phyloP scores from a whole-genome alignment of 345 rosid genomes.

The Heritiera littoralis region DNA sequence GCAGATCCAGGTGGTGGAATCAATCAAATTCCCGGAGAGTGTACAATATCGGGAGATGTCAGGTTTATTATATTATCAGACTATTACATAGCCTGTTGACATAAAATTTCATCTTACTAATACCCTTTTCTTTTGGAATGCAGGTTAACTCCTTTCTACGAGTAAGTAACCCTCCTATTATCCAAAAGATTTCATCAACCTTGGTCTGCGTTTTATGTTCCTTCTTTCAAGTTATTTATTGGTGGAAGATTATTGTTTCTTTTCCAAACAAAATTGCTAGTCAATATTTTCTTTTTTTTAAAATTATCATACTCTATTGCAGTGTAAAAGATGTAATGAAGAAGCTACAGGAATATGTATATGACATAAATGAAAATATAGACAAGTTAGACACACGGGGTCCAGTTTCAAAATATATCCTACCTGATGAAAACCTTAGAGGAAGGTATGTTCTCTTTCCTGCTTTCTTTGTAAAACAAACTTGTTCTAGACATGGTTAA shows the following conservation, averaged over 20 bases:
- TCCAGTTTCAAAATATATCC: constrained; percentile 84
- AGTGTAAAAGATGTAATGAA: constrained; percentile 69
- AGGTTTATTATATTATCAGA: constrained; percentile 45
- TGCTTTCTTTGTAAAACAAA: not conserved
- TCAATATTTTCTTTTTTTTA: constrained; percentile 16
- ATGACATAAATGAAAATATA: constrained; percentile 74
- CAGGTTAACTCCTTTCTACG: constrained; percentile 90
- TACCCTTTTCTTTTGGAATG: constrained; percentile 18
- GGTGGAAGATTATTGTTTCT: too few relatives aligned
- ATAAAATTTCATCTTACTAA: constrained; percentile 10
- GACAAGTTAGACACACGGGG: constrained; percentile 71
- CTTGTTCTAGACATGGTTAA: constrained; percentile 1
- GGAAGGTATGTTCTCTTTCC: constrained; percentile 59
- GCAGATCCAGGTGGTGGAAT: constrained; percentile 94
- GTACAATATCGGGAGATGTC: constrained; percentile 83
- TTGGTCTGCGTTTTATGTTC: not conserved
- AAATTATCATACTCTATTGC: constrained; percentile 25
- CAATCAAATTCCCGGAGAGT: constrained; percentile 91
- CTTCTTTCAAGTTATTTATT: not conserved
- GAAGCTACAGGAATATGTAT: constrained; percentile 79
- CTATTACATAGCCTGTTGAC: not conserved
- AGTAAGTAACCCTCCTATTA: constrained; percentile 11
- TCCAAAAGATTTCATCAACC: not conserved
- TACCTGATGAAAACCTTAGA: constrained; percentile 72
- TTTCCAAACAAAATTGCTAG: too few relatives aligned